phyloP scores from a whole-genome alignment of 2,329 filamentous ascomycete species.

The Colletotrichum lindemuthianum region DNA sequence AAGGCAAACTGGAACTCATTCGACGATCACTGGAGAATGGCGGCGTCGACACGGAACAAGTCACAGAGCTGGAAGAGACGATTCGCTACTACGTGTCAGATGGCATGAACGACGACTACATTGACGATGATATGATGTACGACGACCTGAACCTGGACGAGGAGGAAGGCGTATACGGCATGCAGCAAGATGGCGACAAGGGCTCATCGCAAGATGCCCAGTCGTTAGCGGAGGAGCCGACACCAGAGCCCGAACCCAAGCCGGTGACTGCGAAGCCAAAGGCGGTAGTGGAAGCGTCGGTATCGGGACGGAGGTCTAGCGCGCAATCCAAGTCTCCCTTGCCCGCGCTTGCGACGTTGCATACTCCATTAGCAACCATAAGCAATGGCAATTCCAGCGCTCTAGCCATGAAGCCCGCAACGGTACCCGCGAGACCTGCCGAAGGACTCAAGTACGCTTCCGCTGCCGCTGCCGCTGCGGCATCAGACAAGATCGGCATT shows the following conservation, averaged over 20 bases:
- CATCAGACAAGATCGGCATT: conserved; percentile 89
- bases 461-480: conserved; percentile 91
- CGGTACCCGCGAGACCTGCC: conserved; percentile 82
- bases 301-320: conserved; percentile 76
- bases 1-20: conserved; percentile 90
- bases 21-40: conserved; percentile 92
- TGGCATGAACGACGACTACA: conserved; percentile 87
- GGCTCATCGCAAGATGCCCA: conserved; percentile 96
- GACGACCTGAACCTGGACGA: conserved; percentile 93
- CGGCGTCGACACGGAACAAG: conserved; percentile 85
- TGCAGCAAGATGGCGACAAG: conserved; percentile 82
- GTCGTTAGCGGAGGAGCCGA: conserved; percentile 85
- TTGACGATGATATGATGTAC: conserved; percentile 94
- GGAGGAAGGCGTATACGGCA: conserved; percentile 88
- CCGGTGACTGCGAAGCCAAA: conserved; percentile 50
- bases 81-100: conserved; percentile 97
- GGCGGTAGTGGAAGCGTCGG: conserved; percentile 59
- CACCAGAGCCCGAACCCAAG: conserved; percentile 67
- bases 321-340: conserved; percentile 93
- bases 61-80: conserved; percentile 87
- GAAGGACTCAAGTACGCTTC: conserved; percentile 97
- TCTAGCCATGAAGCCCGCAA: conserved; percentile 89
- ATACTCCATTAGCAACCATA: conserved; percentile 73
- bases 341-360: conserved; percentile 90
- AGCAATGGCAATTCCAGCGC: conserved; percentile 66